Evolutionary conservation across 768 basidiomycete genomes (phyloP), one percentile per base, ranked within the genome.

Genomic region (Auricularia auricula-judae): DNA sequence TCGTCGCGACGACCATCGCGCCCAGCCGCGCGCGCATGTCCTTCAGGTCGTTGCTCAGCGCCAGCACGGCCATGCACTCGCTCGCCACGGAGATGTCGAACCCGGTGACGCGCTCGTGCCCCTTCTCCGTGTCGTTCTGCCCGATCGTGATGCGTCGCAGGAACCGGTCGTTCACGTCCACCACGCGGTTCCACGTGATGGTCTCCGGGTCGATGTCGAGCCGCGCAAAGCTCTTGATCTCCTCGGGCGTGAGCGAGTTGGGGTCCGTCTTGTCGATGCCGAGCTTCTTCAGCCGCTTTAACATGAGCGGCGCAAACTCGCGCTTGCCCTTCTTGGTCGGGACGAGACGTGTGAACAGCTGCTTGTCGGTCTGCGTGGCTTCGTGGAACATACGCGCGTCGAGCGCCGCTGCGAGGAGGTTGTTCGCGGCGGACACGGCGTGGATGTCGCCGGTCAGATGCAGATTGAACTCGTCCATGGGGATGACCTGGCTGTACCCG

Each of bases 381-480:
- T 99, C 96, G 71, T 99, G 96, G 84, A 98, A 96, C 76, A 97
- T 95, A 62, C 96, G 87, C 21, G 96, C 96, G 72, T 97, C 94
- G 64, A 99, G 80, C 62, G 96, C 97, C 65, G 97, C 96, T 67
- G 96, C 95, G 47, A 99, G 84, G 68, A 98, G 75, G 76, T 99
- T 99, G 77, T 98, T 99, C 29, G 96, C 96, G 47, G 96, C 96
- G 10, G 93, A 91, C 23, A 98, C 91, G 51, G 97, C 96, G 72
- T 99, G 96, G 64, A 98, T 98, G 76, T 99, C 97, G 67, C 95
- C 95, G 51, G 94, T 96, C 75, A 95, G 78, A 72, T 96, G 94
- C 60, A 99, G 77, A 76, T 98, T 98, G 76, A 99, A 98, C 89
- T 98, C 96, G 71, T 98, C 96, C 96, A 98, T 98, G 51, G 96